These are phyloP conservation scores for Phytophthora europaea DNA, from an alignment of 352 stramenopile genomes.

Conservation along the genomic window DNA sequence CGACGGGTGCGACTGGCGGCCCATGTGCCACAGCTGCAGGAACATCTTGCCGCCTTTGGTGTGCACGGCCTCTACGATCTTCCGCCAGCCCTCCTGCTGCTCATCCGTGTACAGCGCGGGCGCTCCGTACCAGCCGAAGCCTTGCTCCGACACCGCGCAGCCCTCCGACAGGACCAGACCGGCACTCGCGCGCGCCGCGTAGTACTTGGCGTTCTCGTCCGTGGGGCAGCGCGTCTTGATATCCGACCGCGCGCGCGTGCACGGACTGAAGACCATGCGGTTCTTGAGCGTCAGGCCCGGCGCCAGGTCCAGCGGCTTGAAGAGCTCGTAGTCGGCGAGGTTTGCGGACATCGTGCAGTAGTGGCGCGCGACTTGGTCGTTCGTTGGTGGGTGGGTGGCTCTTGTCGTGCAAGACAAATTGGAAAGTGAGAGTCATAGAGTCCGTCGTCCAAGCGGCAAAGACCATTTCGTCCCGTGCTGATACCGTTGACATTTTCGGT, in stretches of 20 bases:
- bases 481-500: slow-evolving; percentile 28
- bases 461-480: not conserved
- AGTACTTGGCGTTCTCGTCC: slow-evolving; percentile 50
- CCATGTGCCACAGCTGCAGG: slow-evolving; percentile 84
- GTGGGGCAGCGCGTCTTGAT: slow-evolving; percentile 35
- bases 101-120: slow-evolving; percentile 56
- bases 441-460: not conserved
- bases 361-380: not conserved
- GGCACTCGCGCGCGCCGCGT: slow-evolving; percentile 27
- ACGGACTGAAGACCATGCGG: slow-evolving; percentile 57
- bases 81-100: slow-evolving; percentile 29
- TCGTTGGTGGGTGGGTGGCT: not conserved
- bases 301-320: slow-evolving; percentile 45
- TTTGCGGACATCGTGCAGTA: slow-evolving; percentile 29
- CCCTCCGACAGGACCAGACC: slow-evolving; percentile 44
- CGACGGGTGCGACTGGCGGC: slow-evolving; percentile 52
- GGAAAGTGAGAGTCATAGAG: slow-evolving; percentile 13
- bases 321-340: slow-evolving; percentile 50
- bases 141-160: slow-evolving; percentile 37
- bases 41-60: slow-evolving; percentile 55
- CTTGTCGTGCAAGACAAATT: slow-evolving; percentile 15
- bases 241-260: slow-evolving; percentile 44
- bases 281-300: slow-evolving; percentile 48
- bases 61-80: slow-evolving; percentile 34
- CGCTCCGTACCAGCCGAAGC: slow-evolving; percentile 41